phyloP scores from a whole-genome alignment of 2,329 filamentous ascomycete species.

The Leptosphaerulina australis region DNA sequence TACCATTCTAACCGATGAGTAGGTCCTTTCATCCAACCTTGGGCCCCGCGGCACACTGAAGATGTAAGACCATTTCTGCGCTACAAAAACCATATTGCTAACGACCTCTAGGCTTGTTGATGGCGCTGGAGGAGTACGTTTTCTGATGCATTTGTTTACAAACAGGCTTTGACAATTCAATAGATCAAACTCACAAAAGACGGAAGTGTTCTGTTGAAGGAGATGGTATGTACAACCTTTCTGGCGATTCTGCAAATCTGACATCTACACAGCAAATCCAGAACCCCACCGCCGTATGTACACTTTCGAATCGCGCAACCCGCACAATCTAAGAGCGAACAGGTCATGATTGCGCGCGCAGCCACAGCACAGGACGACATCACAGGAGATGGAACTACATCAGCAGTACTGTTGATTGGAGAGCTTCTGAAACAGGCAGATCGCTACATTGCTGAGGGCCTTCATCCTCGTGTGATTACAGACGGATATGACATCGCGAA shows the following conservation, averaged over 20 bases:
- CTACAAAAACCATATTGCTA: conserved; percentile 43
- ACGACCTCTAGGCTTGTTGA: conserved; percentile 61
- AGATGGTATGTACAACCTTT: conserved; percentile 59
- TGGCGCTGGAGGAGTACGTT: conserved; percentile 63
- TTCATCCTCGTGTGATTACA: conserved; percentile 94
- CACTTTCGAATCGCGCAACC: not conserved
- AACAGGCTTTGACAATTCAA: conserved; percentile 24
- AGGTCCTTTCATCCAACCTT: conserved; percentile 96
- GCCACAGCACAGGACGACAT: conserved; percentile 99
- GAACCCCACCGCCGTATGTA: conserved; percentile 86
- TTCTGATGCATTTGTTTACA: not conserved
- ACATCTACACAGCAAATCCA: conserved; percentile 74
- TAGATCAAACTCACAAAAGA: conserved; percentile 99
- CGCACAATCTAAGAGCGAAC: conserved; percentile 18
- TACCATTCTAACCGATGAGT: conserved; percentile 46
- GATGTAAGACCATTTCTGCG: conserved; percentile 71
- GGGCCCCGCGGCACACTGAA: conserved; percentile 94
- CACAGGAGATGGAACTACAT: conserved; percentile 96
- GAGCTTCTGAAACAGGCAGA: conserved; percentile 98
- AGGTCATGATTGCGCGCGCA: conserved; percentile 74
- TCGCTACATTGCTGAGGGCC: conserved; percentile 92
- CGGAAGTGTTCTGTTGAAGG: conserved; percentile 80
- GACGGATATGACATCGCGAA: conserved; percentile 98
- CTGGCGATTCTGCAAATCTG: conserved; percentile 10
- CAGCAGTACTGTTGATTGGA: conserved; percentile 91